Base-by-base conservation (phyloP, 805 yeast species). In the Debaryomyces tyrocola region DNA sequence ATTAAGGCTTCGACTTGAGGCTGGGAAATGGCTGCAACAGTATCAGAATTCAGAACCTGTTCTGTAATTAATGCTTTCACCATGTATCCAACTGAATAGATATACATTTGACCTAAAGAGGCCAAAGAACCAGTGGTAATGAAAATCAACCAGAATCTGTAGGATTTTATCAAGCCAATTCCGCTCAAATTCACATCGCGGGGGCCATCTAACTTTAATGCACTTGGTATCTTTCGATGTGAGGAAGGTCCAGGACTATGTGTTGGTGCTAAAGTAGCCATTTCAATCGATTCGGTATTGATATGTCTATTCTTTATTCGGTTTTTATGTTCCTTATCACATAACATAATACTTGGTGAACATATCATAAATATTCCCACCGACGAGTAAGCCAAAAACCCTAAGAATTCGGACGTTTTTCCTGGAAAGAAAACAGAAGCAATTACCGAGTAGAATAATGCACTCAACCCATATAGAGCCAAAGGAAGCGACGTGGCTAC, bases 401-500 rank as follows among this genome's bases (percentile, higher is more conserved):
- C 75, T 49, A 81, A 56, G 44, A 85, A 79, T 6, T 70, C 74
- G 14, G 74, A 73, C 0, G 90, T 84, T 48, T 82, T 79, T 2
- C 84, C 83, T 0, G 84, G 79, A 49, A 67, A 81, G 46, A 81
- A 69, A 12, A 70, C 52, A 9, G 79, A 66, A 1, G 84, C 84
- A 18, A 82, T 55, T 1, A 77, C 69, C 1, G 90, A 84, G 58
- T 79, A 84, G 42, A 83, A 74, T 55, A 84, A 74, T 4, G 94
- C 94, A 59, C 87, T 80, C 12, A 85, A 73, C 0, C 95, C 95
- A 61, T 83, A 85, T 38, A 85, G 77, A 1, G 91, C 83, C 61
- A 86, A 74, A 2, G 92, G 90, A 37, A 86, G 70, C 0, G 90
- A 80, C 0, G 94, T 84, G 4, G 94, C 91, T 8, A 85, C 71